Evolutionary conservation across 768 basidiomycete genomes (phyloP), one percentile per base, ranked within the genome.

Genomic region (Boletus insuetus): DNA sequence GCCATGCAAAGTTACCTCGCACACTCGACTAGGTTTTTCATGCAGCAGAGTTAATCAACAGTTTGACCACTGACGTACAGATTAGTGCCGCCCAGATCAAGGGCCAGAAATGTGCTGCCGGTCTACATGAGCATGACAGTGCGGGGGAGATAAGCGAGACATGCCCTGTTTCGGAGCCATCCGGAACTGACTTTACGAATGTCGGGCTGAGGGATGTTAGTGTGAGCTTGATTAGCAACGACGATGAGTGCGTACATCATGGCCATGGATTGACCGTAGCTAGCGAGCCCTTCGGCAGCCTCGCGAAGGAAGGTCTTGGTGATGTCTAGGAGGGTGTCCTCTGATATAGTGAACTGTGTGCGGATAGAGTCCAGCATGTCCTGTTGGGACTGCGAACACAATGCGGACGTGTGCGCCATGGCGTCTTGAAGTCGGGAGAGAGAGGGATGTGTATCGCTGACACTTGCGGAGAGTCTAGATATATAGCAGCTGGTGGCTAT

Each of bases 81-180:
- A 69, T 99, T 99, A 22, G 97, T 99, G 53, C 97, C 97, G 39
- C 97, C 97, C 19, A 99, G 82, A 76, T 99, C 96, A 19, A 98
- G 80, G 5, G 97, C 95, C 50, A 98, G 83, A 74, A 97, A 99
- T 7, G 94, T 96, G 43, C 94, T 97, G 64, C 46, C 48, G 48
- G 54, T 43, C 31, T 13, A 51, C 34, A 40, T 65, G 46, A 66
- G 54, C 20, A 47, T 29, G 32, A 42, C 46, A 42, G 48, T 46
- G 34, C 22, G 32, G 34, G 24, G 42, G 9, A 26, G 40, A 34
- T 38, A 34, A 41, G 40, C 3, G 41, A 24, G 16, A 69, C 82
- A 65, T 72, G 94, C 93, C 97, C 97, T 54, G 83, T 89, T 74
- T 99, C 97, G 47, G 86, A 84, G 44, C 97, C 97, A 71, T 97